Percentiles rank a stretch among this genome's conserved stretches.
phyloP scores from a whole-genome alignment of 225 moss, liverwort and hornwort genomes.

The Antitrichia curtipendula region DNA sequence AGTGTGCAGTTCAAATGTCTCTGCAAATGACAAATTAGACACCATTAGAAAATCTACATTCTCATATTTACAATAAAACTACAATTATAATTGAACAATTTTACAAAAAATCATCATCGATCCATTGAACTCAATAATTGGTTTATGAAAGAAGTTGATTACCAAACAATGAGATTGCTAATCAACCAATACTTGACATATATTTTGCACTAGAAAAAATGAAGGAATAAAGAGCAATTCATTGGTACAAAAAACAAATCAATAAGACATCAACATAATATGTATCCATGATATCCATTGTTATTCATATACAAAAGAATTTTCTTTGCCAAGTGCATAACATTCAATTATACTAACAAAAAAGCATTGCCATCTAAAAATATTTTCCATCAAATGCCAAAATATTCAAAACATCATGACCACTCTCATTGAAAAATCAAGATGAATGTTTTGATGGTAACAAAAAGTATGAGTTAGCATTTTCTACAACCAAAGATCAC shows the following conservation, averaged over 20 bases:
- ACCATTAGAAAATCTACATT: background rate
- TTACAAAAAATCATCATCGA: background rate
- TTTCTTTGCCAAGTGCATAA: background rate
- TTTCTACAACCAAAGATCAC: background rate
- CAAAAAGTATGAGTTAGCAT: background rate
- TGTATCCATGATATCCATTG: background rate
- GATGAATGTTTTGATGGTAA: background rate
- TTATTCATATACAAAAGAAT: background rate
- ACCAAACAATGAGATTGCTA: background rate
- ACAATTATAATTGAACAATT: background rate
- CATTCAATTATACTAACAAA: background rate
- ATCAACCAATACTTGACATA: background rate
- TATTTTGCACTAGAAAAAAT: background rate
- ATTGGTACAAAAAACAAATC: fast-evolving
- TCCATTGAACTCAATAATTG: background rate
- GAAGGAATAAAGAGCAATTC: background rate
- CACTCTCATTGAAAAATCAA: background rate
- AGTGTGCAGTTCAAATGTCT: background rate
- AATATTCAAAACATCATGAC: background rate
- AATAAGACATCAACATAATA: background rate
- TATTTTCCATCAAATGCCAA: background rate
- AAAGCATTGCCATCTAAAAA: background rate
- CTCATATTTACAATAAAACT: background rate
- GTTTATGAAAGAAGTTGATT: background rate
- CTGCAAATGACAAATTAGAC: background rate